Evolutionary conservation across 352 stramenopile genomes (phyloP).

Genomic region (Pythium phragmitis): DNA sequence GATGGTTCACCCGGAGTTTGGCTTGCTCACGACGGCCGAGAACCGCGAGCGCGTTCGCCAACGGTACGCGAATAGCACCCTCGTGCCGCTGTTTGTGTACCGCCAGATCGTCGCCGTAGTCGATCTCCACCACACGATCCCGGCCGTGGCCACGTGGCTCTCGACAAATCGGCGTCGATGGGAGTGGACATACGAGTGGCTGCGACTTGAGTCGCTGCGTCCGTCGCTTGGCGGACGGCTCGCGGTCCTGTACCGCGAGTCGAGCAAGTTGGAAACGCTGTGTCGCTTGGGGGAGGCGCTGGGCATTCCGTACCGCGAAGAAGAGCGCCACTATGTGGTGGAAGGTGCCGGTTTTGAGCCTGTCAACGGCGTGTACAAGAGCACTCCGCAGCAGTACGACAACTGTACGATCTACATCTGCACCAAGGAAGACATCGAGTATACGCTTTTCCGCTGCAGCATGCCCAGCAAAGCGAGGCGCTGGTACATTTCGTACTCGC

Average conservation of each 20-base stretch:
- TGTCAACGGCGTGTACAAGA: slow-evolving; percentile 95
- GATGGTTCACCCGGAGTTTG: slow-evolving; percentile 62
- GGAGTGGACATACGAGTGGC: slow-evolving; percentile 88
- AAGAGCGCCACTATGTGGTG: slow-evolving; percentile 88
- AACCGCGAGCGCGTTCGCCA: slow-evolving; percentile 65
- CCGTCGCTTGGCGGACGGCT: slow-evolving; percentile 72
- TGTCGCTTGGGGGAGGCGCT: slow-evolving; percentile 63
- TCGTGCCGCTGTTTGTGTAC: slow-evolving; percentile 79
- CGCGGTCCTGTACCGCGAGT: slow-evolving; percentile 59
- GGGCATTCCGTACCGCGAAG: slow-evolving; percentile 58
- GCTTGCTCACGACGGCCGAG: slow-evolving; percentile 63
- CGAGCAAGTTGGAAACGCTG: slow-evolving; percentile 73
- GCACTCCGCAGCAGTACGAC: slow-evolving; percentile 72
- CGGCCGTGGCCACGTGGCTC: slow-evolving; percentile 56
- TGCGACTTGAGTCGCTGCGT: slow-evolving; percentile 84
- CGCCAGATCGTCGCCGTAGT: slow-evolving; percentile 71
- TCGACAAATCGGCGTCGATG: slow-evolving; percentile 50
- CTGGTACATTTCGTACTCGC: slow-evolving; percentile 98
- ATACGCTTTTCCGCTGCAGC: slow-evolving; percentile 96
- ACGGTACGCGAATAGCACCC: slow-evolving; percentile 63
- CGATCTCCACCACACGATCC: slow-evolving; percentile 67
- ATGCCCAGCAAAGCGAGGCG: slow-evolving; percentile 97
- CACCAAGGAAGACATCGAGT: slow-evolving; percentile 65
- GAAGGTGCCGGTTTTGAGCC: slow-evolving; percentile 84
- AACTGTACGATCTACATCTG: slow-evolving; percentile 75